Conservation (phyloP, 495 filamentous ascomycete genomes). For the Hypoxylon fragiforme region DNA sequence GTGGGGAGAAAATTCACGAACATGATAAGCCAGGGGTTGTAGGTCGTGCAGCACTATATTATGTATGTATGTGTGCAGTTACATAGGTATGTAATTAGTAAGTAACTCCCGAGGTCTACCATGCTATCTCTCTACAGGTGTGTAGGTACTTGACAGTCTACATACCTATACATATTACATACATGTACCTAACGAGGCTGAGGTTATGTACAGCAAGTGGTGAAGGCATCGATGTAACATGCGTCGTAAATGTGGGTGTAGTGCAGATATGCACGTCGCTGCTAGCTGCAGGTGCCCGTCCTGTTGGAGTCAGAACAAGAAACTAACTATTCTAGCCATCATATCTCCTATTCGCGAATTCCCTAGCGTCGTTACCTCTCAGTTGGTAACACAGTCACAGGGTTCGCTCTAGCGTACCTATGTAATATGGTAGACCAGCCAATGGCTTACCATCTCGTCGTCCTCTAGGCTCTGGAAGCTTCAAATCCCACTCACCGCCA, state of each 20-base stretch:
- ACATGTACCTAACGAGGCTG: conserved; percentile 13
- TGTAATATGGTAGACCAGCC: conserved; percentile 1
- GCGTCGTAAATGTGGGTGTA: conserved; percentile 25
- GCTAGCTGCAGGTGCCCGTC: conserved; percentile 28
- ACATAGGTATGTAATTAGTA: too few relatives aligned
- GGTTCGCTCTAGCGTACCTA: not conserved
- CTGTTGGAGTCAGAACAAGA: conserved; percentile 16
- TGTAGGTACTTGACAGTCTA: too few relatives aligned
- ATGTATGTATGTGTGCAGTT: too few relatives aligned
- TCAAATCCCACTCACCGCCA: conserved; percentile 28
- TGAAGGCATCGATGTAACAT: conserved; percentile 1
- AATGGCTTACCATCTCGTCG: conserved; percentile 15
- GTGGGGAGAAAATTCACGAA: conserved; percentile 4
- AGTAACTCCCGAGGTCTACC: too few relatives aligned
- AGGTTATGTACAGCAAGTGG: conserved; percentile 7
- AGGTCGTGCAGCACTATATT: conserved; percentile 4
- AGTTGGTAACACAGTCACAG: conserved; percentile 26
- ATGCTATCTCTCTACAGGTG: too few relatives aligned
- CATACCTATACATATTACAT: too few relatives aligned
- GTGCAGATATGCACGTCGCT: conserved; percentile 33
- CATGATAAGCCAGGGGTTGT: conserved; percentile 13
- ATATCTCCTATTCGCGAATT: conserved; percentile 28
- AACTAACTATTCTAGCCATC: conserved; percentile 8
- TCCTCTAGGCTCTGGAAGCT: too few relatives aligned
- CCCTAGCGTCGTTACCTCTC: conserved; percentile 16